A percentile compares a stretch with the other conserved stretches of the same genome.
These are phyloP conservation scores for Cyclotella distinguenda DNA, from an alignment of 108 stramenopile genomes.

Conservation along the genomic window DNA sequence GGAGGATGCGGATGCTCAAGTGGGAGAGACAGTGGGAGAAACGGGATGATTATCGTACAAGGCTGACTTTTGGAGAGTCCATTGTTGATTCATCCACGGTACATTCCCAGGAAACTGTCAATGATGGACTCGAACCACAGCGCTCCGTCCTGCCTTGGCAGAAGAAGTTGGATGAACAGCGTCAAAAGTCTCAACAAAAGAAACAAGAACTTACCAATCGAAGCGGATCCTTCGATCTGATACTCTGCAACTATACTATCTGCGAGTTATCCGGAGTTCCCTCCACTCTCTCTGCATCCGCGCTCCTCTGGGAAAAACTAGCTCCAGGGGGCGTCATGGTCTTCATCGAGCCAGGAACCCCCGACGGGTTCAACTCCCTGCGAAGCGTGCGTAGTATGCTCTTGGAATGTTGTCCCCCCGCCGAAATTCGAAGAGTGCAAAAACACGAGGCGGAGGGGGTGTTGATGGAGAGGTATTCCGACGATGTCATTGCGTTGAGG, in stretches of 20 bases:
- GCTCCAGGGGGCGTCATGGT: slow-evolving; percentile 69
- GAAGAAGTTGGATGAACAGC: slow-evolving; percentile 27
- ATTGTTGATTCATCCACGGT: slow-evolving; percentile 39
- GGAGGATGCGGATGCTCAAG: slow-evolving; percentile 12
- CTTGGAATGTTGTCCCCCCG: slow-evolving; percentile 75
- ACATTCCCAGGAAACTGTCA: slow-evolving; percentile 12
- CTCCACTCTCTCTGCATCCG: slow-evolving; percentile 60
- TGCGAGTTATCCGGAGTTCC: slow-evolving; percentile 66
- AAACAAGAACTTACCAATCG: slow-evolving; percentile 10
- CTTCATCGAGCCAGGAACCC: slow-evolving; percentile 84
- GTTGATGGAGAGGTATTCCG: neutral
- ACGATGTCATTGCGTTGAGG: slow-evolving; percentile 1
- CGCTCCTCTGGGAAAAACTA: slow-evolving; percentile 71
- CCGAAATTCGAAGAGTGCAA: slow-evolving; percentile 8
- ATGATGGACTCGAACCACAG: slow-evolving; percentile 4
- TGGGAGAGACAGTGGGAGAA: slow-evolving; percentile 37
- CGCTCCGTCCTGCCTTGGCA: slow-evolving; percentile 29
- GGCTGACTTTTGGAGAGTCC: slow-evolving; percentile 63
- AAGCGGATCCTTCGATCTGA: slow-evolving; percentile 68
- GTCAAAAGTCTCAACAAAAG: slow-evolving; percentile 12
- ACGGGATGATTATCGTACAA: slow-evolving; percentile 42
- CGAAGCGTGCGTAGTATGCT: slow-evolving; percentile 79
- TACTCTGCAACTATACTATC: slow-evolving; percentile 63
- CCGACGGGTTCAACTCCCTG: slow-evolving; percentile 79
- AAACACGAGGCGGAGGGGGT: slow-evolving; percentile 4